Evolutionary conservation across 495 filamentous ascomycete genomes (phyloP).

Genomic region (Talaromyces thailandensis): DNA sequence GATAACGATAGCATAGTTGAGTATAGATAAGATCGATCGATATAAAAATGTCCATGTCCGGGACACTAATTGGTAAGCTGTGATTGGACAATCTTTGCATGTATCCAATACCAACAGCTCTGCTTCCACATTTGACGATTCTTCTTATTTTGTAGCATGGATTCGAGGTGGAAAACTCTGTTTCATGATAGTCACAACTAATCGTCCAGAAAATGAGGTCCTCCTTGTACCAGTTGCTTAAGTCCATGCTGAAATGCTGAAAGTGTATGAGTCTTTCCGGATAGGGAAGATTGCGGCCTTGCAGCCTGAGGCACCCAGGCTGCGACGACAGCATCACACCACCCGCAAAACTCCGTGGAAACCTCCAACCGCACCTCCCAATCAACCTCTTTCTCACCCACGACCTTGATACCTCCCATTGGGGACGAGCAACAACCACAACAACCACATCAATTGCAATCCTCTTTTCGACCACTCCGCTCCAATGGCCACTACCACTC

Average conservation of each 20-base stretch:
- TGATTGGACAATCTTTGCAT: neutral
- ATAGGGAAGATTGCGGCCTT: constrained; percentile 2
- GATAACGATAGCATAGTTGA: neutral
- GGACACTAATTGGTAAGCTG: neutral
- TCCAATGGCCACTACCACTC: constrained; percentile 55
- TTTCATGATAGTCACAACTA: too few relatives aligned
- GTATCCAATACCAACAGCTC: neutral
- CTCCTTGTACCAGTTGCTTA: too few relatives aligned
- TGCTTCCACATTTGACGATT: neutral
- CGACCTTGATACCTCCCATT: constrained; percentile 16
- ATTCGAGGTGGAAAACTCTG: too few relatives aligned
- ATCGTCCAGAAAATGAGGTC: too few relatives aligned
- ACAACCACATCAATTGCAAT: constrained; percentile 12
- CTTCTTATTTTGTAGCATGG: too few relatives aligned
- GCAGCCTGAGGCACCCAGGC: constrained; percentile 18
- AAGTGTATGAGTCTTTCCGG: neutral
- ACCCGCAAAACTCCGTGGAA: constrained; percentile 32
- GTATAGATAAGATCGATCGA: neutral
- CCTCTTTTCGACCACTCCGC: constrained; percentile 18
- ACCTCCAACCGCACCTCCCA: constrained; percentile 21
- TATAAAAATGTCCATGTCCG: neutral
- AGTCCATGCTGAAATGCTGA: neutral
- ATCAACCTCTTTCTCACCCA: constrained; percentile 14
- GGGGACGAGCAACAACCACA: constrained; percentile 14
- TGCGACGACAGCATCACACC: constrained; percentile 25